Base-by-base conservation (phyloP, 2,329 filamentous ascomycete species). In the Clonostachys rosea region DNA sequence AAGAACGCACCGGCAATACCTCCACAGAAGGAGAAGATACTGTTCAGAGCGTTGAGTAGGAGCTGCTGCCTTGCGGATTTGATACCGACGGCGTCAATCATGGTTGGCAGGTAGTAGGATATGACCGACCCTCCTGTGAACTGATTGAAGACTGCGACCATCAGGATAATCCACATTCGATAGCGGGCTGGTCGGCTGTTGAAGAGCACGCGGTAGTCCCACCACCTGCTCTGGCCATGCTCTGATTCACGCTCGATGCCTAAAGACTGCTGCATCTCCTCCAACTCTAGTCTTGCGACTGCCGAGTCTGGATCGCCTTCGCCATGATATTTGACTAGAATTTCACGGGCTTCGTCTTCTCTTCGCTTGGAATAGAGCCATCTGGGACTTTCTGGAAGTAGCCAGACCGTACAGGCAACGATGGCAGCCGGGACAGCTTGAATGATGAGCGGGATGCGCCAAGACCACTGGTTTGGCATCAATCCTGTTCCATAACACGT, bases 141-240 rank as follows among this genome's bases (percentile, higher is more conserved):
- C 54, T 76, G 71, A 1, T 69, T 72, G 55, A 75, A 73, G 35
- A 75, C 55, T 49, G 70, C 73, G 20, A 75, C 60, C 10, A 68
- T 71, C 40, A 70, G 56, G 39, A 73, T 55, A 40, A 76, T 59
- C 42, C 66, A 55, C 42, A 76, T 59, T 43, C 73, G 64, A 50
- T 73, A 68, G 47, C 71, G 64, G 59, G 76, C 75, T 35, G 71
- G 69, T 47, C 63, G 64, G 16, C 73, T 75, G 45, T 59, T 57
- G 64, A 76, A 73, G 4, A 81, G 68, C 37, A 74, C 71, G 45
- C 70, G 65, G 56, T 79, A 81, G 58, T 81, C 75, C 69, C 71
- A 80, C 67, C 74, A 75, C 43, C 70, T 65, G 14, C 36, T 39
- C 7, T 18, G 14, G 36, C 17, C 17, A 7, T n/a, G 36, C 10